Evolutionary conservation across 2,329 filamentous ascomycete species (phyloP), one percentile per base, ranked within the genome.

Genomic region (Aureobasidium sp.): DNA sequence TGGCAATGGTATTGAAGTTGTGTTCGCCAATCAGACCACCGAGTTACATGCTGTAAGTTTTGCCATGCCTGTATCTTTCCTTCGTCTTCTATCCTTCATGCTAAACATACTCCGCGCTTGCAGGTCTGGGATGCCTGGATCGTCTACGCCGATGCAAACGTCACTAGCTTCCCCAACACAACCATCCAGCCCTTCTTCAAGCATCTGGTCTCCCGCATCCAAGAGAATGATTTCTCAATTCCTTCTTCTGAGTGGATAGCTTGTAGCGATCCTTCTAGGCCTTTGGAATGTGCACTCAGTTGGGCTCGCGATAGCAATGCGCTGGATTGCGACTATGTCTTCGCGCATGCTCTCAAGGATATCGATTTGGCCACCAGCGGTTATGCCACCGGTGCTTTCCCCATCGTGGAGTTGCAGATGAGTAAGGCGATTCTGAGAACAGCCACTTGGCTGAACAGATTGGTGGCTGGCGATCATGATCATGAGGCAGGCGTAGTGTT

Each of bases 121-220:
- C 34, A 75, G 72, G 71, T 75, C 14, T 76, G 74, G 74, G 75
- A 77, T 58, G 69, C 69, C 10, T 72, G 66, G 49, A 74, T 76
- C 16, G 69, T 73, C 45, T 75, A 76, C 61, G 66, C 67, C n/a
- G 73, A 71, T 9, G 73, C 73, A 16, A 67, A 69, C 25, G 70
- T 72, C 10, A 61, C 70, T 0, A 66, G 66, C 1, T 76, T 76
- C 61, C 72, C 73, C 8, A 72, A 73, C 61, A 59, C 67, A 9
- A 68, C 71, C n/a, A 67, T 76, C 37, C 67, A 68, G 13, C 73
- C 74, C 0, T 76, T 73, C 62, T 75, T 75, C 61, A 42, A 63
- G n/a, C 34, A 44, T 14, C 68, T 76, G n/a, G 68, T 72, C 13
- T 65, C 70, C 36, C 72, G 73, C 49, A 74, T 75, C 55, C 67